Evolutionary conservation across 352 stramenopile species (phyloP), one percentile per base, ranked within the genome.

Genomic region (Pythium pyrilobum): DNA sequence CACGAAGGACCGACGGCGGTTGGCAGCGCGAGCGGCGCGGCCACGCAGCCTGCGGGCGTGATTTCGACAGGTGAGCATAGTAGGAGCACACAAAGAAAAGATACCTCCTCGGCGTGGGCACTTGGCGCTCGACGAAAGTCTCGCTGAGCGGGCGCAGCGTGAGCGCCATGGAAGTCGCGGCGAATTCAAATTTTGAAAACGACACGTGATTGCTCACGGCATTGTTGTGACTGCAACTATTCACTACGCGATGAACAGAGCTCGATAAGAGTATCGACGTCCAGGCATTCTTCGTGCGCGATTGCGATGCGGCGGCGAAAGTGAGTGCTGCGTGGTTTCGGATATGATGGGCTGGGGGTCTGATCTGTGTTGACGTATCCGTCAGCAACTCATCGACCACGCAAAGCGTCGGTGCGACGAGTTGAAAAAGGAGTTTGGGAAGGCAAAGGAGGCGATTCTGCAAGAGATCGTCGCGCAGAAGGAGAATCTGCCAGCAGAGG

Each of bases 351-450:
- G 47, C 34, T 11, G 36, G 9, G 12, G 3, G 27, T 20, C 12
- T 29, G n/a, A 53, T 25, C 9, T 42, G 31, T n/a, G n/a, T n/a
- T n/a, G n/a, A n/a, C n/a, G n/a, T n/a, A n/a, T n/a, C n/a, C n/a
- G n/a, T n/a, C 45, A 92, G 81, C 73, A 71, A 69, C 50, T 92
- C 28, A 45, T 81, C 20, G 73, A 78, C 31, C 78, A 89, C 56
- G 69, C 78, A 18, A 76, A 81, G 28, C 12, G 62, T 16, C 67
- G 69, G 21, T 72, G 62, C 4, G 57, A 62, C 9, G 74, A 86
- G 34, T 64, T 92, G 29, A 66, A 67, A 8, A 63, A 51, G 48
- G 66, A 87, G 41, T 64, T 89, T 42, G 64, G 73, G 23, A 64
- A 69, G 29, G 74, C 76, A 16, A 88, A 85, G 48, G 64, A 79